Conservation (phyloP, 2,329 filamentous ascomycete genomes). For the Colletotrichum aenigma region DNA sequence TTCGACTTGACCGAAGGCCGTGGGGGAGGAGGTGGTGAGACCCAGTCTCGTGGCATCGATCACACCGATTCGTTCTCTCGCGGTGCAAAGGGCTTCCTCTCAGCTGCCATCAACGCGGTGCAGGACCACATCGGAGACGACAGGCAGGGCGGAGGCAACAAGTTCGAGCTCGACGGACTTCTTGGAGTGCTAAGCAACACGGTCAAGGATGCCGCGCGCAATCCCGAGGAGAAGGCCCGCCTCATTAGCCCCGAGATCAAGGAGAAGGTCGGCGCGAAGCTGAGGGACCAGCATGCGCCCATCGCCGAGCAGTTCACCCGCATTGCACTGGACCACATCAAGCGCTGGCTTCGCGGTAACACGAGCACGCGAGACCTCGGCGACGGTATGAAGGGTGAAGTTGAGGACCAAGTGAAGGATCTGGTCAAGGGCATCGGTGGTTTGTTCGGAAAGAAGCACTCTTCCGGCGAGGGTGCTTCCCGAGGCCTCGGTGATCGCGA, state of each 20-base stretch:
- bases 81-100: conserved; percentile 41
- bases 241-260: conserved; percentile 51
- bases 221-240: conserved; percentile 50
- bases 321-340: conserved; percentile 51
- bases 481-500: conserved; percentile 34
- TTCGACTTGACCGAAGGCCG: conserved; percentile 44
- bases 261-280: conserved; percentile 42
- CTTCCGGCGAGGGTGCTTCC: conserved; percentile 31
- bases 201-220: conserved; percentile 47
- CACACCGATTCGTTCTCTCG: conserved; percentile 27
- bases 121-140: conserved; percentile 42
- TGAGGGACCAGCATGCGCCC: conserved; percentile 44
- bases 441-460: conserved; percentile 40
- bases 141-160: conserved; percentile 30
- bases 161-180: conserved; percentile 45
- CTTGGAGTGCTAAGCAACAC: conserved; percentile 46
- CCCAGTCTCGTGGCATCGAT: conserved; percentile 26
- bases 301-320: conserved; percentile 50
- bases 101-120: conserved; percentile 43
- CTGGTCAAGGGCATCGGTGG: conserved; percentile 47
- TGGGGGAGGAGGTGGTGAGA: conserved; percentile 19
- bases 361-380: conserved; percentile 44
- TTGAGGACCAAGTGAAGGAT: conserved; percentile 48
- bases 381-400: conserved; percentile 47
- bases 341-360: conserved; percentile 48